These are phyloP conservation scores for Cryoendolithus antarcticus DNA, from an alignment of 2,329 filamentous ascomycete genomes.

Conservation along the genomic window DNA sequence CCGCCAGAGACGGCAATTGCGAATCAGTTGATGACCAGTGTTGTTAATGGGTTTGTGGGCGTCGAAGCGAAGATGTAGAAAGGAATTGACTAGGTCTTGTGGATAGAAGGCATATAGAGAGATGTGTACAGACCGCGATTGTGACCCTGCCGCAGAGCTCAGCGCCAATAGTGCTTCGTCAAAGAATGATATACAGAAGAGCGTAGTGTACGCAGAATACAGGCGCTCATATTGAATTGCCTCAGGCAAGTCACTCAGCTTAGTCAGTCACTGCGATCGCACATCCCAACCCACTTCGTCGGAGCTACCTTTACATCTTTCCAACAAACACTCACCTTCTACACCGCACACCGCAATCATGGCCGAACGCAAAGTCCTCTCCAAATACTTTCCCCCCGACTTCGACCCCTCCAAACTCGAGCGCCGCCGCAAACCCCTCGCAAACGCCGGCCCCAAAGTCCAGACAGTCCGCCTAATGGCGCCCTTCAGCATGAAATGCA, in stretches of 20 bases:
- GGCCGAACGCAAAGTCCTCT: constrained; percentile 77
- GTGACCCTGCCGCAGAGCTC: too few relatives aligned
- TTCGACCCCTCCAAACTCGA: constrained; percentile 80
- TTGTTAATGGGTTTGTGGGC: constrained; percentile 60
- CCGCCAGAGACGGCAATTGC: constrained; percentile 86
- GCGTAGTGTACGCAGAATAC: too few relatives aligned
- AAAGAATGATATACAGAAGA: too few relatives aligned
- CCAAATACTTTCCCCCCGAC: constrained; percentile 57
- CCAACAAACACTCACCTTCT: not conserved
- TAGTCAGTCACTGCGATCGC: not conserved
- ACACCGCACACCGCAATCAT: constrained; percentile 33
- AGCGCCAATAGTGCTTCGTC: too few relatives aligned
- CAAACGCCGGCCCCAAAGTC: constrained; percentile 62
- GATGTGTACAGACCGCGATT: too few relatives aligned
- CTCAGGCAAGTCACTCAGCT: not conserved
- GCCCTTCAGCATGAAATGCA: constrained; percentile 71
- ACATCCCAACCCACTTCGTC: not conserved
- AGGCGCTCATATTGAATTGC: not conserved
- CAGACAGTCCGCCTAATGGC: constrained; percentile 87
- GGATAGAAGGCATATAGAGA: too few relatives aligned
- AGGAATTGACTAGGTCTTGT: too few relatives aligned
- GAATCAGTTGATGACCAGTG: constrained; percentile 71
- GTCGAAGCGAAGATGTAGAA: constrained; percentile 32
- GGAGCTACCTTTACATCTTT: constrained; percentile 2
- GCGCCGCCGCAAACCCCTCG: constrained; percentile 47